phyloP scores from a whole-genome alignment of 768 basidiomycete species.

The Sarcodon aspratus region DNA sequence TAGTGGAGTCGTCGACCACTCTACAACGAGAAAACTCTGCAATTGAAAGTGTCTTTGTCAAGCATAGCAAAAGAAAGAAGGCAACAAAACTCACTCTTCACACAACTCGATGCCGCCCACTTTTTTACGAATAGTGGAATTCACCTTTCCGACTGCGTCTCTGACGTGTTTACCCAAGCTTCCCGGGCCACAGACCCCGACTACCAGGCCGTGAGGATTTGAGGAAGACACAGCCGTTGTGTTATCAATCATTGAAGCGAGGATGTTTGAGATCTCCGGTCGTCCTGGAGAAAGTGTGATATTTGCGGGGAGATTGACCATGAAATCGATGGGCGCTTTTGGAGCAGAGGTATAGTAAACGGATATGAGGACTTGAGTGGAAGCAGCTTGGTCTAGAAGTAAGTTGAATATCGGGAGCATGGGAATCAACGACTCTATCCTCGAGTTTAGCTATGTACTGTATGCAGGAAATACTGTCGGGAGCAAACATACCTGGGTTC shows the following conservation, averaged over 20 bases:
- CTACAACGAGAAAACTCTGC: too few relatives aligned
- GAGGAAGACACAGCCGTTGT: neutral
- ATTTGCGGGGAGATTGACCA: conserved; percentile 15
- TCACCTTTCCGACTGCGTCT: conserved; percentile 34
- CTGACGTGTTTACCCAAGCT: conserved; percentile 38
- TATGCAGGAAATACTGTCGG: neutral
- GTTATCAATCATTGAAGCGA: neutral
- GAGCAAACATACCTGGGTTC: conserved; percentile 31
- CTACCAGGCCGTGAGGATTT: conserved; percentile 38
- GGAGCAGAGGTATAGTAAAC: conserved; percentile 40
- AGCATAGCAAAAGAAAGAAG: too few relatives aligned
- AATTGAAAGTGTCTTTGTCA: too few relatives aligned
- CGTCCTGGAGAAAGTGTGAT: conserved; percentile 18
- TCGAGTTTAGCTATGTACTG: conserved; percentile 5
- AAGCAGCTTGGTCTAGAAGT: conserved; percentile 30
- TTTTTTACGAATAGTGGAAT: conserved; percentile 30
- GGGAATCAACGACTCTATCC: conserved; percentile 29
- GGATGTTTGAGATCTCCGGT: conserved; percentile 10
- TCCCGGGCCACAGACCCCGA: conserved; percentile 54
- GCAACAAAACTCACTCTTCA: conserved; percentile 22
- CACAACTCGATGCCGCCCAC: conserved; percentile 55
- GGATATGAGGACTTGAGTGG: conserved; percentile 32
- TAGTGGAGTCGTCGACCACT: too few relatives aligned
- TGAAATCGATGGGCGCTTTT: conserved; percentile 5
- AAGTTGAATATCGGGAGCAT: conserved; percentile 35